Evolutionary conservation across 441 rosid species (phyloP).

Genomic region (Adansonia rubrostipa): DNA sequence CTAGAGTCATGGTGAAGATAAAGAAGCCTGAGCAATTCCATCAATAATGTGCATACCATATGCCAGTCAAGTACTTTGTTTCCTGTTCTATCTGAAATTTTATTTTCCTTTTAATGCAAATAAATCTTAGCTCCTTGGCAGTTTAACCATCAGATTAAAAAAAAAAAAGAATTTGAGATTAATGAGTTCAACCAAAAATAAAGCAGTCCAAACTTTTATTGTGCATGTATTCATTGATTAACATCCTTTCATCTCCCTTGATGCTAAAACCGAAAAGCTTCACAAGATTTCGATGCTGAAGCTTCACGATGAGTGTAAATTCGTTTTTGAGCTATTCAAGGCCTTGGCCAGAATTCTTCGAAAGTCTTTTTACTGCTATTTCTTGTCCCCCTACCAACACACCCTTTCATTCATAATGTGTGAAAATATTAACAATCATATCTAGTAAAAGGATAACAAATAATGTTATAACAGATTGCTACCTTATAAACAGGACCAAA

Average conservation of each 20-base stretch:
- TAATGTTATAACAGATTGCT: too few relatives aligned
- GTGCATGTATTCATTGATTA: conserved; percentile 54
- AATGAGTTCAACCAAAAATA: conserved; percentile 40
- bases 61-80: background rate
- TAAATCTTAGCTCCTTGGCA: too few relatives aligned
- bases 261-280: conserved; percentile 50
- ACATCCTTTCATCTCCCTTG: conserved; percentile 42
- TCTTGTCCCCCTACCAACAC: conserved; percentile 34
- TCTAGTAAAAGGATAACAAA: too few relatives aligned
- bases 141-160: too few relatives aligned
- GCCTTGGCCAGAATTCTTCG: conserved; percentile 54
- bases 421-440: background rate
- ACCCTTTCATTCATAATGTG: conserved; percentile 26
- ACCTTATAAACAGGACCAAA: conserved; percentile 50
- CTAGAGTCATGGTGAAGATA: background rate
- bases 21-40: conserved; percentile 10
- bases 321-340: conserved; percentile 43
- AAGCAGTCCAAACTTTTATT: conserved; percentile 49
- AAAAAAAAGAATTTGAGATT: background rate
- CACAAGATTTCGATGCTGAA: conserved; percentile 59
- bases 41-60: background rate
- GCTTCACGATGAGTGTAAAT: conserved; percentile 38
- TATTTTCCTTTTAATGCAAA: too few relatives aligned
- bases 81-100: conserved; percentile 7
- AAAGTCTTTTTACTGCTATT: conserved; percentile 56